Evolutionary conservation across 257 asterid genomes (phyloP).

Genomic region (Fraxinus cuspidata): DNA sequence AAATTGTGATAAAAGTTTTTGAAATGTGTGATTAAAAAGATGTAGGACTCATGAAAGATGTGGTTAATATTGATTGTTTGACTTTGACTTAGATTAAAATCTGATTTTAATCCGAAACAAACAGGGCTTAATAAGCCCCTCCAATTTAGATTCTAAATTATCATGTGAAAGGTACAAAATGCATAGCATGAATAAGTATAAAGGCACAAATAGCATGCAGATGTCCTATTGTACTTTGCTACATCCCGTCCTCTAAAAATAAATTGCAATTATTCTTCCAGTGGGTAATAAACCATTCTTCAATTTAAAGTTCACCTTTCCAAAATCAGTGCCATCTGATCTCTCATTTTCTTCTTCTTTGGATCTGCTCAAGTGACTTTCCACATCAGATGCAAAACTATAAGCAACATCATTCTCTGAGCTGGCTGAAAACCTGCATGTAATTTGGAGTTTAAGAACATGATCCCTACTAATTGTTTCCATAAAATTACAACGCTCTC

Average conservation of each 20-base stretch:
- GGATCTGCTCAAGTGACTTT: constrained; percentile 19
- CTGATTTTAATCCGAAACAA: too few species aligned
- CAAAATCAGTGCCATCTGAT: constrained; percentile 21
- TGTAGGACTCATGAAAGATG: too few species aligned
- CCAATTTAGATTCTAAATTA: background rate
- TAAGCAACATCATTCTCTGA: constrained; percentile 21
- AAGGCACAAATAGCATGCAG: background rate
- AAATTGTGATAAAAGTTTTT: too few species aligned
- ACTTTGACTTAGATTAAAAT: too few species aligned
- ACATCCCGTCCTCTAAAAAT: background rate
- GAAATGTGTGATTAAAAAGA: too few species aligned
- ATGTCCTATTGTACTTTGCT: constrained; percentile 5
- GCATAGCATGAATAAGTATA: background rate
- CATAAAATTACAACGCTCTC: constrained; percentile 11
- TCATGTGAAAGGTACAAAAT: background rate
- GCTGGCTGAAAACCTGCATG: constrained; percentile 37
- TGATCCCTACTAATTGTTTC: background rate
- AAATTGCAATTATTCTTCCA: constrained; percentile 7
- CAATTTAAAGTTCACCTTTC: constrained; percentile 32
- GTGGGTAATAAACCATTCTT: constrained; percentile 16
- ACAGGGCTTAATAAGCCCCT: background rate
- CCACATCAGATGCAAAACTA: constrained; percentile 17
- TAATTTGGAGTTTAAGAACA: constrained; percentile 10
- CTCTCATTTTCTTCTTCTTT: constrained; percentile 29
- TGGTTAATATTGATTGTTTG: too few species aligned